phyloP scores from a whole-genome alignment of 768 basidiomycete species.

The Lactarius pseudohatsudake region DNA sequence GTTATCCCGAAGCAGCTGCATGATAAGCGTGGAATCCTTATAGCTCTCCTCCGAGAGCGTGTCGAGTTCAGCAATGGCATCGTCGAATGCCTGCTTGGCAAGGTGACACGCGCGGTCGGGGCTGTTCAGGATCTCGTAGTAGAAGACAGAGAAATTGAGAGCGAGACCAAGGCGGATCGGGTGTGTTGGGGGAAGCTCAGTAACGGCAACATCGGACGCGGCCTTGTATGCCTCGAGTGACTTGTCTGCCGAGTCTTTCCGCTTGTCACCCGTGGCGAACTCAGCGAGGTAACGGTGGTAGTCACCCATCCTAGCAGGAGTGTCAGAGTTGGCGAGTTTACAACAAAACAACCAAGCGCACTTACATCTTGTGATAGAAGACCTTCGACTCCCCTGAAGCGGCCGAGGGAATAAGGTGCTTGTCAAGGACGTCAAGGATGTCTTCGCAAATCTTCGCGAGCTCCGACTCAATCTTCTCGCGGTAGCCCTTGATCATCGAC shows the following conservation, averaged over 20 bases:
- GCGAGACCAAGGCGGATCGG: conserved; percentile 98
- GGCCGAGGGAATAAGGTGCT: conserved; percentile 96
- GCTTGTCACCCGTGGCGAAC: conserved; percentile 97
- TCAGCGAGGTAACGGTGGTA: conserved; percentile 99
- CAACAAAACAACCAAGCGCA: conserved; percentile 14
- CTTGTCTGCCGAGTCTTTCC: conserved; percentile 96
- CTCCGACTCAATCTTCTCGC: conserved; percentile 97
- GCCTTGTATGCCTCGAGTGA: conserved; percentile 97
- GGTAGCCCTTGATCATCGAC: conserved; percentile 95
- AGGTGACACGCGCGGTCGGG: conserved; percentile 98
- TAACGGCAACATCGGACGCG: conserved; percentile 94
- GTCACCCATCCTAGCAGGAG: conserved; percentile 84
- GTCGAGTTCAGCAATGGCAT: conserved; percentile 98
- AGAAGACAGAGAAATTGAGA: conserved; percentile 99
- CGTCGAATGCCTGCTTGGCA: conserved; percentile 98
- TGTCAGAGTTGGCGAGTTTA: conserved; percentile 11
- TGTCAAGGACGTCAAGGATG: conserved; percentile 94
- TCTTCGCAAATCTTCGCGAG: conserved; percentile 98
- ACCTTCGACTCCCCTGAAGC: conserved; percentile 97
- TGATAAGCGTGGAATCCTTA: conserved; percentile 98
- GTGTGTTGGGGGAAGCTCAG: conserved; percentile 93
- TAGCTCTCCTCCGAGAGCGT: conserved; percentile 98
- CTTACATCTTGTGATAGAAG: conserved; percentile 99
- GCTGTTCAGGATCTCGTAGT: conserved; percentile 99
- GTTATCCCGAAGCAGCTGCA: conserved; percentile 97